These are phyloP conservation scores for Pleurotus giganteus DNA, from an alignment of 768 basidiomycete species.

Conservation along the genomic window DNA sequence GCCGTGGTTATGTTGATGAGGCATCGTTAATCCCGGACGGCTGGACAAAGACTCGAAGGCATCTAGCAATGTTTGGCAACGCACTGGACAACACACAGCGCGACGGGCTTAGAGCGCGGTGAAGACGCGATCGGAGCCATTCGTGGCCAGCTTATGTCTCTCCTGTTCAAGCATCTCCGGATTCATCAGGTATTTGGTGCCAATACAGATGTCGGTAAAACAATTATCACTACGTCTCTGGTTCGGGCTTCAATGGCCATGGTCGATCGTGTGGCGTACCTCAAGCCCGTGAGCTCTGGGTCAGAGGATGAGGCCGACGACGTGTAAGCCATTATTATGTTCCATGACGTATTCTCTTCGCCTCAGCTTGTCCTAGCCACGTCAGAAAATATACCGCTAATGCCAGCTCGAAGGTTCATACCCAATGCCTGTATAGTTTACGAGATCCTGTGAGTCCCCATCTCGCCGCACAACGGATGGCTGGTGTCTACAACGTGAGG, in stretches of 20 bases:
- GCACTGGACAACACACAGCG: conserved; percentile 1
- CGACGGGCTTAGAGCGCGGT: conserved; percentile 1
- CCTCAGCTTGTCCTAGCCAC: conserved; percentile 47
- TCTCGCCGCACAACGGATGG: conserved; percentile 59
- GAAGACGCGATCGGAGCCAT: not conserved
- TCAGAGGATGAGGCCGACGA: conserved; percentile 80
- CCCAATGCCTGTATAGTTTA: conserved; percentile 79
- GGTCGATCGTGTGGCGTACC: conserved; percentile 56
- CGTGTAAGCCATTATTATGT: conserved; percentile 45
- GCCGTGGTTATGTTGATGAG: conserved; percentile 56
- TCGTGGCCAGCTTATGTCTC: conserved; percentile 50
- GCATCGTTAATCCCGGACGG: not conserved
- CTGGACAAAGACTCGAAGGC: not conserved
- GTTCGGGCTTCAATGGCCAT: conserved; percentile 69
- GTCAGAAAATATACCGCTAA: conserved; percentile 51
- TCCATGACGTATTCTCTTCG: not conserved
- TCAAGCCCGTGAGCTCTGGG: conserved; percentile 94
- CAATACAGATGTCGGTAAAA: conserved; percentile 96
- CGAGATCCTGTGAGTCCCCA: conserved; percentile 93
- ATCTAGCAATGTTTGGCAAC: conserved; percentile 3
- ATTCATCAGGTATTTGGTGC: conserved; percentile 93
- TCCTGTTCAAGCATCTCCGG: conserved; percentile 82
- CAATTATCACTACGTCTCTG: conserved; percentile 83
- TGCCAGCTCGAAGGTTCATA: conserved; percentile 39
- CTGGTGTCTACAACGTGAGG: conserved; percentile 27